Evolutionary conservation across 2,329 filamentous ascomycete species (phyloP).

Genomic region (Colletotrichum sp.): DNA sequence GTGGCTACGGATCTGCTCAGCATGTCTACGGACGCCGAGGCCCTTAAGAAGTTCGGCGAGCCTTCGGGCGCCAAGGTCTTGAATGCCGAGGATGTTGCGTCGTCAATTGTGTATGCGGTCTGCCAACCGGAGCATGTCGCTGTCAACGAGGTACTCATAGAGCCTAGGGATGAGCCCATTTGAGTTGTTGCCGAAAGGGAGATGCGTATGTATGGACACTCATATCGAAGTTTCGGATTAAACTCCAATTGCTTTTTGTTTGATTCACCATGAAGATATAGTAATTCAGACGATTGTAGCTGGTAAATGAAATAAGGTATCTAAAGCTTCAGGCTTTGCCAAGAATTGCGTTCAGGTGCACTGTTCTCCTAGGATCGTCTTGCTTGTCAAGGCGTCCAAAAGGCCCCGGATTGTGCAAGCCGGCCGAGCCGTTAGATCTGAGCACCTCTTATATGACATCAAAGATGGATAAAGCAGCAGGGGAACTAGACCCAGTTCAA

Average conservation of each 20-base stretch:
- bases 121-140: slow-evolving; percentile 77
- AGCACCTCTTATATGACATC: neutral
- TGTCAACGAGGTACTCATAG: slow-evolving; percentile 82
- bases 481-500: neutral
- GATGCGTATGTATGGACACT: neutral
- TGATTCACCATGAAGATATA: neutral
- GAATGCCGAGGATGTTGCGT: slow-evolving; percentile 75
- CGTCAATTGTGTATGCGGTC: slow-evolving; percentile 75
- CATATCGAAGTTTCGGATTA: neutral
- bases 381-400: neutral
- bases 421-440: neutral
- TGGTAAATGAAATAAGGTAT: neutral
- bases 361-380: neutral
- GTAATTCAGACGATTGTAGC: neutral
- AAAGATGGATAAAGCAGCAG: neutral
- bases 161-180: slow-evolving; percentile 78
- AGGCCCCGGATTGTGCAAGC: neutral
- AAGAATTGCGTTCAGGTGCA: neutral
- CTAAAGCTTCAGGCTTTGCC: neutral
- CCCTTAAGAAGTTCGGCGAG: slow-evolving; percentile 79
- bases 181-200: slow-evolving; percentile 31
- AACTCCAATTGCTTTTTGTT: neutral
- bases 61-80: slow-evolving; percentile 77
- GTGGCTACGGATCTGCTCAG: slow-evolving; percentile 74
- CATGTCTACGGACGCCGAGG: slow-evolving; percentile 79